Percentiles rank a stretch among this genome's conserved stretches.
These are phyloP conservation scores for Setomelanomma holmii DNA, from an alignment of 2,329 filamentous ascomycete species.

Conservation along the genomic window DNA sequence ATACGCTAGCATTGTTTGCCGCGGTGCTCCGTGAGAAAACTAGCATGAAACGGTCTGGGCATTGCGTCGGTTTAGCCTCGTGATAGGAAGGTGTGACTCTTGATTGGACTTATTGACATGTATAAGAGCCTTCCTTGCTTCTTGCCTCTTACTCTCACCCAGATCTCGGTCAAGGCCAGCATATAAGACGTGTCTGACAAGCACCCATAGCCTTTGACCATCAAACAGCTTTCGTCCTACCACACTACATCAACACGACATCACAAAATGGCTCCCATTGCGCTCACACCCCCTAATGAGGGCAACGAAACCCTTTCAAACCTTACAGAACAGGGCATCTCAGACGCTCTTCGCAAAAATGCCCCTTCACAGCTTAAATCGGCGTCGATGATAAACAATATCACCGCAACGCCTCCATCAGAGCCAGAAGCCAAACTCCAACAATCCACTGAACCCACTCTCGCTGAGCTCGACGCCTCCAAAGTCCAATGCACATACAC, in stretches of 20 bases:
- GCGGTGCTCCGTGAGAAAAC: conserved; percentile 15
- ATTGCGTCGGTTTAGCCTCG: conserved; percentile 22
- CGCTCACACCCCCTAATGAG: conserved; percentile 39
- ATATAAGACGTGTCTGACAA: not conserved
- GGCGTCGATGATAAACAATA: conserved; percentile 28
- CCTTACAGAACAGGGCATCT: conserved; percentile 43
- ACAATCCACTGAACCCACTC: conserved; percentile 25
- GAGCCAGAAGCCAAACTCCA: conserved; percentile 18
- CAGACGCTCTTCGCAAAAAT: conserved; percentile 36
- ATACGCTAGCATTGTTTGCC: conserved; percentile 15
- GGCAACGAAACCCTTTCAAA: conserved; percentile 30
- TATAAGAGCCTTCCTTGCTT: conserved; percentile 25
- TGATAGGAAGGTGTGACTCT: conserved; percentile 39
- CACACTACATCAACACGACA: conserved; percentile 3
- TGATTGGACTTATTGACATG: conserved; percentile 20
- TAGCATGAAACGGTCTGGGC: conserved; percentile 20
- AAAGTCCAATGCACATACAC: conserved; percentile 52
- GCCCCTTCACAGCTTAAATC: conserved; percentile 40
- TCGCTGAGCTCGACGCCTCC: conserved; percentile 54
- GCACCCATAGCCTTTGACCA: not conserved
- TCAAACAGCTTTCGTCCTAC: not conserved
- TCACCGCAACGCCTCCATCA: conserved; percentile 34
- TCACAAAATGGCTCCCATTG: conserved; percentile 39
- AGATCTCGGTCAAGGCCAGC: not conserved
- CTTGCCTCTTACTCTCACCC: not conserved